Base-by-base conservation (phyloP, 148 eudicot species). In the Rhododendron ferrugineum region DNA sequence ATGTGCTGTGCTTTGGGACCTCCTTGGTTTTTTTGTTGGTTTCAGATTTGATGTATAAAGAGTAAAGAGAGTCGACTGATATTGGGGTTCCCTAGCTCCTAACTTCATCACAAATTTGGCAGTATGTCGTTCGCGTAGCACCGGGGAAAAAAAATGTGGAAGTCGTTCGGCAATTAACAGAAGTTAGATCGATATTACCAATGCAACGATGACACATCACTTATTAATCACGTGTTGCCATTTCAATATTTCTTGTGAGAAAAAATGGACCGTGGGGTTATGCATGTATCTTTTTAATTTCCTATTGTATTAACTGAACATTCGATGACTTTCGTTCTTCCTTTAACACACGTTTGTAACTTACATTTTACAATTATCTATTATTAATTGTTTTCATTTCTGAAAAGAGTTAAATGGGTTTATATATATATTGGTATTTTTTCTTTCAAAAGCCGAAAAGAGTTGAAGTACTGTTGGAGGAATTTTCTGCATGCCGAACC, bases 1-100 rank as follows among this genome's bases (percentile, higher is more conserved):
- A 40, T 40, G 44, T 85, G 86, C 77, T 62, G 74, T 68, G 73
- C 42, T n/a, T 50, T 40, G 83, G 78, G 83, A 79, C 47, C 83
- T 58, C 79, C 47, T 78, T 5, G 26, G 58, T 78, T 78, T 34
- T 32, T 78, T 34, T 70, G 47, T 56, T 77, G 50, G 80, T 3
- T 77, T 3, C 30, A 13, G 5, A 77, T 40, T 44, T 77, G 5
- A 78, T 78, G 22, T 20, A 5, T 76, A 18, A 42, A 1, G 22
- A 18, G 23, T 56, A 56, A 56, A 56, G 62, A 56, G 22, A 18
- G 60, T 36, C 36, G 40, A 18, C 62, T 4, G 23, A 18, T 16
- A 32, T 32, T 32, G 62, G 22, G 18, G 62, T 56, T 56, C 62
- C 62, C 62, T 32, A 1, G 34, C 34, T 56, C 62, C 62, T 56